Conservation (phyloP, 129 eudicot species). For the Oenanthe sinensis region DNA sequence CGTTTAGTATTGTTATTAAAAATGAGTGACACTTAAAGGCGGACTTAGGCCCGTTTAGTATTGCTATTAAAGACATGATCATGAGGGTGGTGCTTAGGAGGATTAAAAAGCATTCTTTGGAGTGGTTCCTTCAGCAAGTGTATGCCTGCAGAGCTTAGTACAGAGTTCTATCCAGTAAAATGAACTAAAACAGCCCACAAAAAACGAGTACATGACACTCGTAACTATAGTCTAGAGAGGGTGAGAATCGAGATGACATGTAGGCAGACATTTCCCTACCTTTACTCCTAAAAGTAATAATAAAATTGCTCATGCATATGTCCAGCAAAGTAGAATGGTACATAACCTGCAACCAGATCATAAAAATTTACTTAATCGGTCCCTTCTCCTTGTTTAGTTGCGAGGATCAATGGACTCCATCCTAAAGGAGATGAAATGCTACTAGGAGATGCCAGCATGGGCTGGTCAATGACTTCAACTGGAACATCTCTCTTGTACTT, state of each 20-base stretch:
- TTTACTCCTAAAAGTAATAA: background rate
- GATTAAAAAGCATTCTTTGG: too few relatives aligned
- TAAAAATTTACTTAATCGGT: background rate
- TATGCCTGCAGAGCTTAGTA: too few relatives aligned
- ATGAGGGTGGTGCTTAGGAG: too few relatives aligned
- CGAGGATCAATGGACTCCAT: background rate
- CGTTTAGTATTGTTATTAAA: too few relatives aligned
- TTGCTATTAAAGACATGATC: too few relatives aligned
- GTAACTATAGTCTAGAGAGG: conserved; percentile 3
- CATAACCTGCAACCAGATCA: background rate
- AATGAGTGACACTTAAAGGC: too few relatives aligned
- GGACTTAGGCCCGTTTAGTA: too few relatives aligned
- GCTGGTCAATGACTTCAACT: background rate
- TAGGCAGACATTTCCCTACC: background rate
- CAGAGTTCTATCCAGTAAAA: too few relatives aligned
- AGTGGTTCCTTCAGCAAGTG: too few relatives aligned
- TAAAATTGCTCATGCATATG: background rate
- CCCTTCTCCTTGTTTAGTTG: background rate
- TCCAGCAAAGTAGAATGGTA: background rate
- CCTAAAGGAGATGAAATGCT: background rate
- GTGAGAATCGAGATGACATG: background rate
- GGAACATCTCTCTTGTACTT: conserved; percentile 15
- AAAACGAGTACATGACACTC: conserved; percentile 9
- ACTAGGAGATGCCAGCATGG: background rate
- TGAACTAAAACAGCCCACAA: too few relatives aligned